Conservation (phyloP, 163 green algal species). For the Coccomyxa subellipsoidea region DNA sequence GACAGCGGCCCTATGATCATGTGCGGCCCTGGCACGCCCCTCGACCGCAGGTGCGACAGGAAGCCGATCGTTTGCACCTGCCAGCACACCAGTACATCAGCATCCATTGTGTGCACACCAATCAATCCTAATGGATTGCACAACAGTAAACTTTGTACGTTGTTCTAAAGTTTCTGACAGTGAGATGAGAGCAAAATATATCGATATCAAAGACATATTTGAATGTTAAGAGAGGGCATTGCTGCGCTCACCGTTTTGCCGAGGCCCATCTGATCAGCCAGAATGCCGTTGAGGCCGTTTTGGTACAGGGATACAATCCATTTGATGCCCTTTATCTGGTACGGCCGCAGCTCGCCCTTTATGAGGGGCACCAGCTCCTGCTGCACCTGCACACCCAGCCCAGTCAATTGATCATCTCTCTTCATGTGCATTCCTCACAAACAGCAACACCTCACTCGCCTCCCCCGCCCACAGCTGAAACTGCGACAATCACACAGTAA, state of each 20-base stretch:
- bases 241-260: constrained; percentile 83
- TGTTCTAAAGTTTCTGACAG: no score
- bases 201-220: neutral
- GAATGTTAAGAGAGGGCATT: neutral
- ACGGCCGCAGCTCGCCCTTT: constrained; percentile 75
- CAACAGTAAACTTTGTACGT: no score
- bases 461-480: no score
- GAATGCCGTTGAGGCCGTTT: constrained; percentile 96
- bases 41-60: constrained; percentile 80
- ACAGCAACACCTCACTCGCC: no score
- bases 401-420: neutral
- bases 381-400: constrained; percentile 1
- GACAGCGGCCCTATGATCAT: constrained; percentile 92
- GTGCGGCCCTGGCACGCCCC: constrained; percentile 79
- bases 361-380: constrained; percentile 82
- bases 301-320: constrained; percentile 94
- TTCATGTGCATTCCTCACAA: neutral
- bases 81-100: neutral
- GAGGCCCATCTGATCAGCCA: constrained; percentile 95
- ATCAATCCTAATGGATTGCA: no score
- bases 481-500: no score
- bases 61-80: constrained; percentile 96
- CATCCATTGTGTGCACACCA: no score
- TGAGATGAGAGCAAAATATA: no score
- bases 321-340: constrained; percentile 91